Conservation (phyloP, 805 yeast species). For the Priceomyces melissophilus region DNA sequence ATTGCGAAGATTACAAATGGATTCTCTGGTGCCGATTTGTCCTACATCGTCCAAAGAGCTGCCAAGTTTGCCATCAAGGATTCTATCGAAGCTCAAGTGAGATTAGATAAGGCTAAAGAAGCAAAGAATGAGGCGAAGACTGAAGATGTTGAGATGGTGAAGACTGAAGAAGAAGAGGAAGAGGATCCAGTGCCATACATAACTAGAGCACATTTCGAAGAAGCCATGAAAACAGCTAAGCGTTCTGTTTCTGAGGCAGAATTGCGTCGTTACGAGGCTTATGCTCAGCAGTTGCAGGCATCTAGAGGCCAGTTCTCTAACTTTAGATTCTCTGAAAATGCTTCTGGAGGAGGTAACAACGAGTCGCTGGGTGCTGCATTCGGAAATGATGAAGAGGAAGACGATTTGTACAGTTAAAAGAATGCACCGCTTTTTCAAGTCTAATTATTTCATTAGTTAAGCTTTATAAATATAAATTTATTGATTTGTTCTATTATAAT, state of each 20-base stretch:
- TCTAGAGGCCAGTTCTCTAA: conserved; percentile 93
- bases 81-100: conserved; percentile 76
- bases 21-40: conserved; percentile 98
- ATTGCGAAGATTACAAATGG: conserved; percentile 96
- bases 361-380: conserved; percentile 40
- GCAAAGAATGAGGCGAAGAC: conserved; percentile 34
- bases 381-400: conserved; percentile 52
- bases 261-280: conserved; percentile 97
- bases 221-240: conserved; percentile 99
- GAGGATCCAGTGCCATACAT: conserved; percentile 96
- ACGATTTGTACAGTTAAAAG: conserved; percentile 58
- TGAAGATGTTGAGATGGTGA: conserved; percentile 52
- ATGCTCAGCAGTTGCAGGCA: conserved; percentile 93
- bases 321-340: conserved; percentile 71
- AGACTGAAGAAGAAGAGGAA: conserved; percentile 54
- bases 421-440: too few relatives aligned
- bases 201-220: conserved; percentile 91
- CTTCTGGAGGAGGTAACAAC: conserved; percentile 17
- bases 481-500: too few relatives aligned
- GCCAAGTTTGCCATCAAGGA: conserved; percentile 99
- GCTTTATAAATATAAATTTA: too few relatives aligned
- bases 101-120: conserved; percentile 34
- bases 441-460: too few relatives aligned
- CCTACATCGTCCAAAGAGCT: conserved; percentile 95
- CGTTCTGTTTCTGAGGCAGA: conserved; percentile 97